Evolutionary conservation across 1,139 yeast genomes (phyloP).

Genomic region (Pichia kudriavzevii): DNA sequence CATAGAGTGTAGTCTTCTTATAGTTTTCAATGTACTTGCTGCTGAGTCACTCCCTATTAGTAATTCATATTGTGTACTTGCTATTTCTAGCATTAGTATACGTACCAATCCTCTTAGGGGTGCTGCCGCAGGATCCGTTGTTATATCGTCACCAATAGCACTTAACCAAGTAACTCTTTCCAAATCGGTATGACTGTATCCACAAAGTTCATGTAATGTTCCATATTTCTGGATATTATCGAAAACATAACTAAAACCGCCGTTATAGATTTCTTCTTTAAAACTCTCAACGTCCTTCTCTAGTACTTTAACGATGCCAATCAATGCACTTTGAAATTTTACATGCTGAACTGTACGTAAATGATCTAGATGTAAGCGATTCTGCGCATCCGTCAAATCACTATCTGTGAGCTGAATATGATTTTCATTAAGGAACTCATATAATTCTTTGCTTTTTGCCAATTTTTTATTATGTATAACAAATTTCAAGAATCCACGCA

Average conservation of each 20-base stretch:
- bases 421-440: slow-evolving; percentile 39
- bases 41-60: slow-evolving; percentile 77
- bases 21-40: slow-evolving; percentile 61
- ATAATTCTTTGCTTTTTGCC: slow-evolving; percentile 42
- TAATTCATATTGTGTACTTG: slow-evolving; percentile 74
- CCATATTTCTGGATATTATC: slow-evolving; percentile 52
- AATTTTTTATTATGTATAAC: slow-evolving; percentile 44
- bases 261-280: slow-evolving; percentile 40
- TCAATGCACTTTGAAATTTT: slow-evolving; percentile 65
- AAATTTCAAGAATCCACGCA: slow-evolving; percentile 61
- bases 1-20: slow-evolving; percentile 59
- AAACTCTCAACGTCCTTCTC: slow-evolving; percentile 47
- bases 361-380: slow-evolving; percentile 54
- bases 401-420: slow-evolving; percentile 30
- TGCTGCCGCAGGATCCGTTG: slow-evolving; percentile 36
- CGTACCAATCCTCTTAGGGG: slow-evolving; percentile 63
- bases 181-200: not conserved
- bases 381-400: slow-evolving; percentile 48
- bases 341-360: slow-evolving; percentile 56
- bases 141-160: not conserved
- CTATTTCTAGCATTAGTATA: slow-evolving; percentile 75
- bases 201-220: slow-evolving; percentile 43
- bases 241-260: slow-evolving; percentile 40
- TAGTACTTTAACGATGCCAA: slow-evolving; percentile 38
- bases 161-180: slow-evolving; percentile 1